Evolutionary conservation across 139 green algal species (phyloP).

Genomic region (Pedinophyceae sp.): DNA sequence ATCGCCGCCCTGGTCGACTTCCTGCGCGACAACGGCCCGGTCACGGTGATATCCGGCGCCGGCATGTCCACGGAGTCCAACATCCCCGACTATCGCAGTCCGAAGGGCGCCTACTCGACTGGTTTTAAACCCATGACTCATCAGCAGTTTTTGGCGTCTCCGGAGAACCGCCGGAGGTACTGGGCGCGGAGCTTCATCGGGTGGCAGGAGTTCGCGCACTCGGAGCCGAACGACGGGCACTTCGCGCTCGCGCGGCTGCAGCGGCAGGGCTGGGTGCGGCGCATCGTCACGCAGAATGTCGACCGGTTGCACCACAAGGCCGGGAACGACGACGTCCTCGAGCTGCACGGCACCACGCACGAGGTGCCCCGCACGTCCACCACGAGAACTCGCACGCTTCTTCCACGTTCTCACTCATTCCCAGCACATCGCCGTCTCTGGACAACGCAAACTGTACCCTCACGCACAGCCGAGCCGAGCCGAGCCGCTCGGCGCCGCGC

Average conservation of each 20-base stretch:
- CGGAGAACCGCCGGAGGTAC: slow-evolving; percentile 42
- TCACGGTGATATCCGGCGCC: slow-evolving; percentile 32
- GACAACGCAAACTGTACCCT: no score
- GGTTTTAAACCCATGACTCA: slow-evolving; percentile 95
- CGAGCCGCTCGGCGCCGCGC: no score
- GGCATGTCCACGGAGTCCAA: slow-evolving; percentile 57
- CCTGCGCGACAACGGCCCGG: no score
- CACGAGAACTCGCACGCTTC: no score
- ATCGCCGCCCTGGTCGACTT: no score
- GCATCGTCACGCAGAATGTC: slow-evolving; percentile 91
- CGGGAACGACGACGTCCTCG: slow-evolving; percentile 38
- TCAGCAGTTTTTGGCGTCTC: slow-evolving; percentile 37
- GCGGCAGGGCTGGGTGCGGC: slow-evolving; percentile 29
- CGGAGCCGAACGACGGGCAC: slow-evolving; percentile 54
- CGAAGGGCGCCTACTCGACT: slow-evolving; percentile 69
- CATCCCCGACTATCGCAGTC: slow-evolving; percentile 84
- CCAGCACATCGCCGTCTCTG: no score
- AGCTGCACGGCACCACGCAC: slow-evolving; percentile 90
- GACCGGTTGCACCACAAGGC: slow-evolving; percentile 74
- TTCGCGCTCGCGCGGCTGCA: slow-evolving; percentile 42
- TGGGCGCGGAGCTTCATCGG: slow-evolving; percentile 74
- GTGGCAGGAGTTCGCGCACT: slow-evolving; percentile 53
- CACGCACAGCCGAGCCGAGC: no score
- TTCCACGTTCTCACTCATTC: no score
- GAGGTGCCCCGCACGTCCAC: slow-evolving; percentile 18